A percentile compares a stretch with the other conserved stretches of the same genome.
Evolutionary conservation across 495 filamentous ascomycete genomes (phyloP).

Genomic region (Margaritispora aquatica): DNA sequence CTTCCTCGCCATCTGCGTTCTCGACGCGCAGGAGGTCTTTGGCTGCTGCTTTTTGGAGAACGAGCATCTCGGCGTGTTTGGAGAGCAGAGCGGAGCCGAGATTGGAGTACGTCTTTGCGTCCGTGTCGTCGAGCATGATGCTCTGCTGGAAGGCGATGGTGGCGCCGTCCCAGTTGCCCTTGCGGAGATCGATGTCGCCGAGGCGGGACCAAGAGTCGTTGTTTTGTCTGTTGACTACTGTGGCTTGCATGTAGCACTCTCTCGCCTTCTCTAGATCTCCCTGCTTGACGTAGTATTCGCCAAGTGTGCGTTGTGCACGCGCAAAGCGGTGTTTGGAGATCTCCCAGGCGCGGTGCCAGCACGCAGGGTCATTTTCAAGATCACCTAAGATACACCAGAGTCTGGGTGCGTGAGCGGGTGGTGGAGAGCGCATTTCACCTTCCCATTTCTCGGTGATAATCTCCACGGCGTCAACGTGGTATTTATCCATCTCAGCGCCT

Average conservation of each 20-base stretch:
- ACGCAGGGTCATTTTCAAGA: constrained; percentile 61
- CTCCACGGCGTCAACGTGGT: constrained; percentile 39
- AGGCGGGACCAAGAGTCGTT: constrained; percentile 80
- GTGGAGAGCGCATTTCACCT: constrained; percentile 51
- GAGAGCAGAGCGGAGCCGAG: constrained; percentile 74
- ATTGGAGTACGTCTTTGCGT: constrained; percentile 93
- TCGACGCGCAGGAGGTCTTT: constrained; percentile 20
- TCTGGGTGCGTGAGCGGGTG: constrained; percentile 78
- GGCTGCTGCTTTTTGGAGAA: constrained; percentile 31
- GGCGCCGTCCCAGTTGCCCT: constrained; percentile 71
- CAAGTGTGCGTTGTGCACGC: constrained; percentile 81
- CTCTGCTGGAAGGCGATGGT: constrained; percentile 76
- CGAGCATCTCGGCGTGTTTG: constrained; percentile 29
- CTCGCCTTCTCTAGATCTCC: constrained; percentile 63
- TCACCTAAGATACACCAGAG: constrained; percentile 94
- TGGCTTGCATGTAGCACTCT: constrained; percentile 68
- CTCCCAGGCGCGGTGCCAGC: constrained; percentile 86
- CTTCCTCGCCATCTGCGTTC: constrained; percentile 23
- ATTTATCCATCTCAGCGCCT: constrained; percentile 43
- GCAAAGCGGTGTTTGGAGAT: constrained; percentile 76
- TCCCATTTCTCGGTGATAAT: constrained; percentile 43
- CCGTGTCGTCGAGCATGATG: constrained; percentile 76
- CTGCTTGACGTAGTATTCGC: constrained; percentile 62
- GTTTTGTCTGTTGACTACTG: constrained; percentile 74
- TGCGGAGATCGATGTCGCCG: constrained; percentile 77